A percentile compares a stretch with the other conserved stretches of the same genome.
Conservation (phyloP, 805 yeast species). For the Wickerhamomyces chambardii region DNA sequence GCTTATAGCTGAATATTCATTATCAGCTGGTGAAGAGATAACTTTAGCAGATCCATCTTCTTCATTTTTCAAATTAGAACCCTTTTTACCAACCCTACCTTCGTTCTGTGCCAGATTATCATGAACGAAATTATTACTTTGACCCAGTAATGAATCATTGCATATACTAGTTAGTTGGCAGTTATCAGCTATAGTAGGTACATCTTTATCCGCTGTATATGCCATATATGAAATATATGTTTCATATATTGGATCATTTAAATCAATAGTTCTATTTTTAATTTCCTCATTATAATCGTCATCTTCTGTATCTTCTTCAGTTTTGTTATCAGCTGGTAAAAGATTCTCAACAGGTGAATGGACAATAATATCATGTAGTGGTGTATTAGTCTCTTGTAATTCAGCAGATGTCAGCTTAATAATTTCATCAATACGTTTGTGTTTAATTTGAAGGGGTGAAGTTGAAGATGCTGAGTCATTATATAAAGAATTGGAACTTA, state of each 20-base stretch:
- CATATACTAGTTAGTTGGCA: too few species aligned
- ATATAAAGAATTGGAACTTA: too few species aligned
- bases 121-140: too few species aligned
- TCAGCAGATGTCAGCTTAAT: not conserved
- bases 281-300: not conserved
- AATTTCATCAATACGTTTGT: not conserved
- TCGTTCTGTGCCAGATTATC: too few species aligned
- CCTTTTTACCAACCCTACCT: too few species aligned
- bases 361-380: not conserved
- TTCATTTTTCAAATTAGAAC: not conserved
- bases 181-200: too few species aligned
- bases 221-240: conserved; percentile 6
- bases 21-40: too few species aligned
- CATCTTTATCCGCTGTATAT: not conserved
- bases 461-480: not conserved
- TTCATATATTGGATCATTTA: conserved; percentile 5
- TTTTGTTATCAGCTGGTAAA: not conserved
- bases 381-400: not conserved
- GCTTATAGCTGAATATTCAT: conserved; percentile 2
- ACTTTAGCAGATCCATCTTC: not conserved
- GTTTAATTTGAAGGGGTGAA: not conserved
- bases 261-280: not conserved
- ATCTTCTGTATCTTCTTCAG: not conserved
- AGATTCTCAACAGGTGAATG: conserved; percentile 1
- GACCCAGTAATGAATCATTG: too few species aligned